These are phyloP conservation scores for Microdochium bolleyi DNA, from an alignment of 2,329 filamentous ascomycete genomes.

Conservation along the genomic window DNA sequence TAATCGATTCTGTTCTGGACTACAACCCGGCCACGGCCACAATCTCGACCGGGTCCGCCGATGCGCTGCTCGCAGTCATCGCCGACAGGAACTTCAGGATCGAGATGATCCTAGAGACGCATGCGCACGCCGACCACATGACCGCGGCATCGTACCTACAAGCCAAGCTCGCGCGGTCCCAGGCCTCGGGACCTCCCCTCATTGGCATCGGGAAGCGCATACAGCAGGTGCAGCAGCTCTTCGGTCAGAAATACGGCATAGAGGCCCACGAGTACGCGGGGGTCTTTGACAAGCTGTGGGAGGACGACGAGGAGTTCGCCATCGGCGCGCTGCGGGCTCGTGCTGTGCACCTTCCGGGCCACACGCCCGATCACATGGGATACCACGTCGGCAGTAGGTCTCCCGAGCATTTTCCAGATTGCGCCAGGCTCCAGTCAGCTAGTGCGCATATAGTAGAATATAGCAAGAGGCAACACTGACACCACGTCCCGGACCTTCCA, in stretches of 20 bases:
- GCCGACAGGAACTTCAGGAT: conserved; percentile 36
- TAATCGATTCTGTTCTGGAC: conserved; percentile 45
- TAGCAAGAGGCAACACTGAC: not conserved
- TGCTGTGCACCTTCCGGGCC: conserved; percentile 49
- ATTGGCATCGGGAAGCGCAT: conserved; percentile 52
- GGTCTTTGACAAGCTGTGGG: conserved; percentile 44
- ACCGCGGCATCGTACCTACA: conserved; percentile 53
- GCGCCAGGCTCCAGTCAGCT: too few species aligned
- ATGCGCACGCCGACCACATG: conserved; percentile 53
- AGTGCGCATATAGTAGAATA: too few species aligned
- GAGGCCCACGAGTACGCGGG: conserved; percentile 28
- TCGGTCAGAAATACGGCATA: conserved; percentile 40
- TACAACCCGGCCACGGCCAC: conserved; percentile 28
- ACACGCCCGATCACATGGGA: conserved; percentile 53
- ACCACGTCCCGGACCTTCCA: conserved; percentile 7
- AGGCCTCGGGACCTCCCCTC: conserved; percentile 23
- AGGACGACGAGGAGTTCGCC: conserved; percentile 43
- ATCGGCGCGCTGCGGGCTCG: conserved; percentile 37
- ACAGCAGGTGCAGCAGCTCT: conserved; percentile 37
- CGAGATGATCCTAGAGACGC: conserved; percentile 50
- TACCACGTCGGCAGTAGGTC: conserved; percentile 41
- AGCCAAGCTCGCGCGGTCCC: conserved; percentile 23
- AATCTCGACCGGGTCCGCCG: conserved; percentile 44
- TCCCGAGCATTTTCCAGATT: too few species aligned
- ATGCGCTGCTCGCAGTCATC: conserved; percentile 37